These are phyloP conservation scores for Metarhizium brunneum DNA, from an alignment of 2,329 filamentous ascomycete species.

Conservation along the genomic window DNA sequence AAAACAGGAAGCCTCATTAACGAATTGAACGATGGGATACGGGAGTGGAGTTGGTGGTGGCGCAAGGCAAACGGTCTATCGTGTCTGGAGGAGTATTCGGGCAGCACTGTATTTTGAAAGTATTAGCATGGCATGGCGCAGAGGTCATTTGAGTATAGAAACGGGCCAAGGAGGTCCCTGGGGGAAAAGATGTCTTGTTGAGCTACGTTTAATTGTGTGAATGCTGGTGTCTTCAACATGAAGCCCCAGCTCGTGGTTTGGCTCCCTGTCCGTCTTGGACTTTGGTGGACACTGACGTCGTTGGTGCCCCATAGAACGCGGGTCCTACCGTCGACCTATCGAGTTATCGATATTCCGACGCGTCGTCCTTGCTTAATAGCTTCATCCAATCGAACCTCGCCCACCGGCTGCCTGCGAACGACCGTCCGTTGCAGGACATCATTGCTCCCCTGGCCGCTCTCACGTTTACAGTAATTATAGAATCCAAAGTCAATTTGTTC, in stretches of 20 bases:
- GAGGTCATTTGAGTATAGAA: not conserved
- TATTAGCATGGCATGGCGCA: not conserved
- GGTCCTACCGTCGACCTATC: not conserved
- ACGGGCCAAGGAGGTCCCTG: not conserved
- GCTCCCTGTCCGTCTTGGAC: too few species aligned
- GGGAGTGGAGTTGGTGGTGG: slow-evolving; percentile 27
- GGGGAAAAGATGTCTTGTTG: too few species aligned
- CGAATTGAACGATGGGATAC: slow-evolving; percentile 21
- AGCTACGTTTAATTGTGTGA: too few species aligned
- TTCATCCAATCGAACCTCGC: not conserved
- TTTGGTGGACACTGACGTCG: not conserved
- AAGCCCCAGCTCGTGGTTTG: too few species aligned
- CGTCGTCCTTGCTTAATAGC: not conserved
- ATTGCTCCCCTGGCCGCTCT: not conserved
- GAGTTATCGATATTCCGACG: not conserved
- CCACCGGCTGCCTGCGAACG: not conserved
- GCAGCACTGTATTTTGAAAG: slow-evolving; percentile 4
- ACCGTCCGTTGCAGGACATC: not conserved
- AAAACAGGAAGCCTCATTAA: slow-evolving; percentile 17
- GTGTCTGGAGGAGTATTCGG: not conserved
- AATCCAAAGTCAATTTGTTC: too few species aligned
- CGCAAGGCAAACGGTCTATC: slow-evolving; percentile 4
- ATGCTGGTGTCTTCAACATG: too few species aligned
- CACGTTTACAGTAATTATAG: not conserved
- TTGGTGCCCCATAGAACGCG: not conserved